Base-by-base conservation (phyloP, 73 alveolate species). In the Paramecium sonneborni region DNA sequence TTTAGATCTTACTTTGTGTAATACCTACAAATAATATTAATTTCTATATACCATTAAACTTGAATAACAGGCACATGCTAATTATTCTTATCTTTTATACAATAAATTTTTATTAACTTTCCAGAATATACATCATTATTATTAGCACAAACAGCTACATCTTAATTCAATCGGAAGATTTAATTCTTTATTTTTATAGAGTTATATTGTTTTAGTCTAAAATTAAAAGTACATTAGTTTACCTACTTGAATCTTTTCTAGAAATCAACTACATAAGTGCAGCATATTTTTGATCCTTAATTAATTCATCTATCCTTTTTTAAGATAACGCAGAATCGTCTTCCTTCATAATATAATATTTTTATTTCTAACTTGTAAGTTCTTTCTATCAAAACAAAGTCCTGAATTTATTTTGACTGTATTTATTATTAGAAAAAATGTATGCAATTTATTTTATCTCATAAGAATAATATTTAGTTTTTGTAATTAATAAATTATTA, bases 1-100 rank as follows among this genome's bases (percentile, higher is more conserved):
- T 95, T 96, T 76, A 95, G 92, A 94, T 96, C 97, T 46, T 92
- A 82, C 92, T 95, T 96, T 34, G 94, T 94, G 57, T 96, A 94
- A 68, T 89, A 94, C 96, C 96, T 93, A 72, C 0, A 32, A 30
- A 1, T 18, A 20, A 20, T 15, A 70, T 14, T n/a, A n/a, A 28
- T 89, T 7, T 2, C 4, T 4, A 90, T 43, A 79, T 92, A 96
- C 99, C 99, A 96, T 90, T 94, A 70, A 18, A 96, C 97, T 82
- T 95, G 96, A 32, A 96, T 93, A 84, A 95, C 88, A 0, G 99
- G 99, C 39, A 79, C 55, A 43, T 30, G 26, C 18, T 39, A 23
- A 23, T 79, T 48, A 43, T 79, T 24, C 18, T 9, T 1, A 79
- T 79, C 90, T 24, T 24, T 20, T 12, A 79, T 8, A 15, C 90